A percentile compares a stretch with the other conserved stretches of the same genome.
phyloP scores from a whole-genome alignment of 257 asterid genomes.

The Solanum sitiens region DNA sequence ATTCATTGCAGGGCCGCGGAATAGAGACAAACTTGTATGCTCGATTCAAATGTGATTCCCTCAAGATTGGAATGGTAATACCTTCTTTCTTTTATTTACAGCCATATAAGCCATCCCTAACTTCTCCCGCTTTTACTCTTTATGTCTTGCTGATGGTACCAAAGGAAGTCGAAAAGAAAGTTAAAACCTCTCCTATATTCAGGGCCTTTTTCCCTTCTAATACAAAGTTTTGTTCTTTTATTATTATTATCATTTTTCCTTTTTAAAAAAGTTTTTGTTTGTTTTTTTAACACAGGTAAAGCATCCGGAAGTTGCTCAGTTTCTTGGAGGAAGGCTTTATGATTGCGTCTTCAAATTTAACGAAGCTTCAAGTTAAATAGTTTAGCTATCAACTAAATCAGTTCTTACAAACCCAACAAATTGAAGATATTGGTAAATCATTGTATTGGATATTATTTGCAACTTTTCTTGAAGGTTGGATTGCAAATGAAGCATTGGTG shows the following conservation, averaged over 20 bases:
- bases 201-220: not conserved
- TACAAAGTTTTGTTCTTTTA: not conserved
- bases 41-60: constrained; percentile 80
- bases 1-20: constrained; percentile 74
- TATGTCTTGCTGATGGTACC: not conserved
- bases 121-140: not conserved
- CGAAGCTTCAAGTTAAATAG: constrained; percentile 9
- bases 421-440: not conserved
- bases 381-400: not conserved
- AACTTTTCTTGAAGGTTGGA: not conserved
- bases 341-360: constrained; percentile 92
- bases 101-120: not conserved
- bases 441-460: not conserved
- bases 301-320: constrained; percentile 94
- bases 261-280: not conserved
- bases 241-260: not conserved
- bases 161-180: not conserved
- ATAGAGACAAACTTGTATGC: constrained; percentile 95
- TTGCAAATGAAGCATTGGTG: not conserved
- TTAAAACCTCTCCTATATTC: not conserved
- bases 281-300: constrained; percentile 52
- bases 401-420: not conserved
- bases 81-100: not conserved
- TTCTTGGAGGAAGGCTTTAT: constrained; percentile 93
- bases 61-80: constrained; percentile 89